Evolutionary conservation across 495 filamentous ascomycete species (phyloP).

Genomic region (Cenococcum geophilum): DNA sequence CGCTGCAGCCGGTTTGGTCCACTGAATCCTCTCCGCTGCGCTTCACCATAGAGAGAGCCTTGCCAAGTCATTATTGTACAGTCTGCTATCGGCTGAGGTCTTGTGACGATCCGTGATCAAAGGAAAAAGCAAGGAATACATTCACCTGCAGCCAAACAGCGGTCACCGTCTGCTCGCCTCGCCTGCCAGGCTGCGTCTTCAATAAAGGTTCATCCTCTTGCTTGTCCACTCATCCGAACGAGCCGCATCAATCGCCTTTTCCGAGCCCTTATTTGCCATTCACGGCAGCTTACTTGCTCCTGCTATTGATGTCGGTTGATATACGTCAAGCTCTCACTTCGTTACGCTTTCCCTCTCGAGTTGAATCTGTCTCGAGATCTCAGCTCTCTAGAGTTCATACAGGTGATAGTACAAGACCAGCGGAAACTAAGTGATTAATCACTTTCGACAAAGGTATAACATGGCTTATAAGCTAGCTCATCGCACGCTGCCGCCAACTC

Average conservation of each 20-base stretch:
- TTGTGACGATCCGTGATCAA: constrained; percentile 19
- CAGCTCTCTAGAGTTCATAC: constrained; percentile 67
- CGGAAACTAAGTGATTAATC: constrained; percentile 34
- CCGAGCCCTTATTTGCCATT: constrained; percentile 16
- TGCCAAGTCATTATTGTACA: constrained; percentile 25
- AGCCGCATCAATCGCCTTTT: constrained; percentile 18
- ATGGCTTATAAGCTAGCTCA: constrained; percentile 25
- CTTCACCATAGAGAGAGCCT: constrained; percentile 19
- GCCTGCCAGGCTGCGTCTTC: neutral
- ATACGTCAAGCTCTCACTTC: constrained; percentile 61
- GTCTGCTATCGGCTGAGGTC: constrained; percentile 21
- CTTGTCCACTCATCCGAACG: constrained; percentile 8
- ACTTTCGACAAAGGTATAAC: constrained; percentile 38
- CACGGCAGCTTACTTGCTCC: constrained; percentile 16
- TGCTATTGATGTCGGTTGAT: constrained; percentile 71
- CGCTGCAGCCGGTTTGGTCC: constrained; percentile 20
- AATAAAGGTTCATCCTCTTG: constrained; percentile 13
- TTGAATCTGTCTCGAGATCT: constrained; percentile 65
- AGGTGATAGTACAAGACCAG: constrained; percentile 49
- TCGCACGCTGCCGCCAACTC: constrained; percentile 18
- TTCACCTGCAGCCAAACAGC: constrained; percentile 21
- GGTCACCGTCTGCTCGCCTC: constrained; percentile 5
- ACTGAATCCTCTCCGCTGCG: constrained; percentile 17
- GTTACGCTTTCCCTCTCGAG: constrained; percentile 62
- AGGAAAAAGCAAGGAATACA: constrained; percentile 26